These are phyloP conservation scores for Cryptosporidium viatorum DNA, from an alignment of 169 alveolate genomes.

Conservation along the genomic window DNA sequence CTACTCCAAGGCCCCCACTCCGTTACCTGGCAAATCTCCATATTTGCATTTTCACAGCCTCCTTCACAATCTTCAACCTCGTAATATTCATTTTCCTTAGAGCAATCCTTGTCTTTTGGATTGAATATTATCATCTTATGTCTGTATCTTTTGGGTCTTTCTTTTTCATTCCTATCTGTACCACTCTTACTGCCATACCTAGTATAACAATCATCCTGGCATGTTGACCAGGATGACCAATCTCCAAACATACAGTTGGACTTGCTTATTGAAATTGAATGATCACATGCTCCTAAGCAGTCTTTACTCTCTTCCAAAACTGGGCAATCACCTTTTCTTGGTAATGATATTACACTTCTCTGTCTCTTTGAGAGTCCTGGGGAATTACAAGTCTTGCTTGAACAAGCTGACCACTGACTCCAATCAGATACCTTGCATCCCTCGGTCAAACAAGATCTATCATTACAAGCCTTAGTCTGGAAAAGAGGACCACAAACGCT, in stretches of 20 bases:
- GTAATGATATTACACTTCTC: slow-evolving; percentile 27
- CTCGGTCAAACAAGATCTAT: slow-evolving; percentile 46
- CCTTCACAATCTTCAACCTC: slow-evolving; percentile 16
- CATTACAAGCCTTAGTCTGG: slow-evolving; percentile 51
- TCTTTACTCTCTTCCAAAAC: slow-evolving; percentile 41
- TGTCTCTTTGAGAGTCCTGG: slow-evolving; percentile 58
- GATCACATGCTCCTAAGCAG: slow-evolving; percentile 36
- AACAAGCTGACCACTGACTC: slow-evolving; percentile 79
- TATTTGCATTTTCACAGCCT: neutral
- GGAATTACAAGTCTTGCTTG: slow-evolving; percentile 16
- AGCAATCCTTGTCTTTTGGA: slow-evolving; percentile 27
- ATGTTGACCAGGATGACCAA: slow-evolving; percentile 81
- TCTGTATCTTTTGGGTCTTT: neutral
- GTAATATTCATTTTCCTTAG: slow-evolving; percentile 12
- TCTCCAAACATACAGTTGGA: slow-evolving; percentile 78
- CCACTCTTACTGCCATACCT: neutral
- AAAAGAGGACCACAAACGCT: slow-evolving; percentile 65
- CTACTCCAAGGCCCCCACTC: slow-evolving; percentile 75
- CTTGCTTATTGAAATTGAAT: neutral
- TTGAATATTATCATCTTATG: slow-evolving; percentile 37
- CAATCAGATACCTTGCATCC: slow-evolving; percentile 80
- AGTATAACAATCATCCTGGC: slow-evolving; percentile 76
- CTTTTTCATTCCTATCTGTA: neutral
- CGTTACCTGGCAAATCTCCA: slow-evolving; percentile 56
- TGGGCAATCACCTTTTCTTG: slow-evolving; percentile 52